A percentile compares a stretch with the other conserved stretches of the same genome.
Conservation (phyloP, 305 asterid genomes). For the Fraxinus velutina region DNA sequence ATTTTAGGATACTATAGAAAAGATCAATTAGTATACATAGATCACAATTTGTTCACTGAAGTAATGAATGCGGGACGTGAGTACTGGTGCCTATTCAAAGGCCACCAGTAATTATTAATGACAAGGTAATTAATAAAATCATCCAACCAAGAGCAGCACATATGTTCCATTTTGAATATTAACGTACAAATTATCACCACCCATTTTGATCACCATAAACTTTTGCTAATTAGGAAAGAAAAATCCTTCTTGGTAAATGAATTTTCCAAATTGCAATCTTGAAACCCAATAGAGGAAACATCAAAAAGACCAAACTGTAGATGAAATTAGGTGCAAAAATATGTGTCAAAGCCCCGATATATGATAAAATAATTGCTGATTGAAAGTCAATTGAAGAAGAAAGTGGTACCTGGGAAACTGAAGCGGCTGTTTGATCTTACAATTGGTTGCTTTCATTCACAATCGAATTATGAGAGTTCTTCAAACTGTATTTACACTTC, state of each 20-base stretch:
- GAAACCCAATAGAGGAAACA: too few relatives aligned
- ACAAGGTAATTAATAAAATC: background rate
- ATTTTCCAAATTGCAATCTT: too few relatives aligned
- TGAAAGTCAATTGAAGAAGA: background rate
- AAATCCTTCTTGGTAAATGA: background rate
- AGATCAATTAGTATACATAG: background rate
- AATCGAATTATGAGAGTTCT: background rate
- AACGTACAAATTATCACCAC: background rate
- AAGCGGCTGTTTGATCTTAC: background rate
- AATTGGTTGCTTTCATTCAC: background rate
- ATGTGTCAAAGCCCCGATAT: background rate
- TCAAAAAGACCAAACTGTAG: constrained; percentile 1
- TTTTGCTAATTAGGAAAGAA: background rate
- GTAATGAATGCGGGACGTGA: background rate
- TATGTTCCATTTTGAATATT: background rate
- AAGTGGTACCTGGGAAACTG: background rate
- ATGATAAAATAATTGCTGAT: background rate
- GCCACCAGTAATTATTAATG: background rate
- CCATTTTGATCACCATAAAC: background rate
- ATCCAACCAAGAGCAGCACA: background rate
- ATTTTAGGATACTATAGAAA: background rate
- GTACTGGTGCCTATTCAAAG: background rate
- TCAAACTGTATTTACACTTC: background rate
- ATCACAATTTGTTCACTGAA: background rate
- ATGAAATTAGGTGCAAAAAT: background rate